These are phyloP conservation scores for Apiotrichum porosum DNA, from an alignment of 1,284 basidiomycete genomes.

Conservation along the genomic window DNA sequence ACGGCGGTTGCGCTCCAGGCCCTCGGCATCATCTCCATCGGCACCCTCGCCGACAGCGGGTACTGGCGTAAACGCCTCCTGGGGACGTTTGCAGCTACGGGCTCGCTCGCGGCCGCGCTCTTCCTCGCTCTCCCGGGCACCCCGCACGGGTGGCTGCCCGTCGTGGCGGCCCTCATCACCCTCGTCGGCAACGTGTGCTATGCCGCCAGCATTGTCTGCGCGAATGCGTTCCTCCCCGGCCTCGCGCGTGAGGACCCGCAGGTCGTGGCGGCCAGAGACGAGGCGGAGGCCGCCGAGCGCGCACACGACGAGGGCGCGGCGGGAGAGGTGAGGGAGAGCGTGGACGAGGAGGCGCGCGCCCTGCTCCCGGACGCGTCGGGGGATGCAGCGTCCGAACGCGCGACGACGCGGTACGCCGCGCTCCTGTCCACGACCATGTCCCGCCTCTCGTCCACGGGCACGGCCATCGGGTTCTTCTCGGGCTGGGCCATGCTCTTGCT, in stretches of 20 bases:
- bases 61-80: constrained; percentile 71
- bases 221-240: constrained; percentile 80
- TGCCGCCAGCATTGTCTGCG: constrained; percentile 74
- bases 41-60: constrained; percentile 77
- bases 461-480: constrained; percentile 70
- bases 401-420: constrained; percentile 50
- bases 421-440: constrained; percentile 66
- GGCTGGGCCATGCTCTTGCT: constrained; percentile 68
- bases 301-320: not conserved
- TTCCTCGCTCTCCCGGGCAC: constrained; percentile 70
- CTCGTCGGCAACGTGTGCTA: constrained; percentile 74
- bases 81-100: constrained; percentile 65
- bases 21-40: constrained; percentile 82
- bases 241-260: constrained; percentile 61
- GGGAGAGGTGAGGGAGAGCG: not conserved
- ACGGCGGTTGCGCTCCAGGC: constrained; percentile 80
- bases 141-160: constrained; percentile 61
- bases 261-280: constrained; percentile 53
- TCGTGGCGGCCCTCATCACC: constrained; percentile 61
- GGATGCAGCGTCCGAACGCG: not conserved
- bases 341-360: constrained; percentile 21
- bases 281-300: constrained; percentile 16
- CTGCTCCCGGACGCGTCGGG: constrained; percentile 14
- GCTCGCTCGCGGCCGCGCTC: constrained; percentile 60
- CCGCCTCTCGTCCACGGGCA: constrained; percentile 72